phyloP scores from a whole-genome alignment of 345 rosid genomes.

The Eucalyptus leucophloia region DNA sequence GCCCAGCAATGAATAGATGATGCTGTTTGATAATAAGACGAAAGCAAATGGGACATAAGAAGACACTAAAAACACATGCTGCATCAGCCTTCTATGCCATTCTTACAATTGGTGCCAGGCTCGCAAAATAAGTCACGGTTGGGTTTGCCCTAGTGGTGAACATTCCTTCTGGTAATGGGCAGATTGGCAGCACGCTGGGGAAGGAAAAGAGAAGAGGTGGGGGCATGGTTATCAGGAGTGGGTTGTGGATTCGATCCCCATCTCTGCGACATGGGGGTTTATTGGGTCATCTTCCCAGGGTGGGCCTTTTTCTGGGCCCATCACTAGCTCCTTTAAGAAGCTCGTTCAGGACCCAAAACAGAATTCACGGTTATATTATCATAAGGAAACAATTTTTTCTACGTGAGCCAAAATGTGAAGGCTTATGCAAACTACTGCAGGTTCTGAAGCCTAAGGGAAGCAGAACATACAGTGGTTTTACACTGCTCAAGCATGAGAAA shows the following conservation, averaged over 20 bases:
- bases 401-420: not conserved
- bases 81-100: not conserved
- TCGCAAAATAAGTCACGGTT: not conserved
- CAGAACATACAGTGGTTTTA: not conserved
- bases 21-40: not conserved
- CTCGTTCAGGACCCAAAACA: not conserved
- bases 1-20: not conserved
- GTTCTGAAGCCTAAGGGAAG: not conserved
- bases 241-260: not conserved
- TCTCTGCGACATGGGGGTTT: not conserved
- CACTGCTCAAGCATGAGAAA: not conserved
- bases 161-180: not conserved
- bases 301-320: not conserved
- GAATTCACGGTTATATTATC: not conserved
- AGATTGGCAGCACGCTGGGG: not conserved
- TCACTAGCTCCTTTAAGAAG: not conserved
- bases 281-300: not conserved
- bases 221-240: too few species aligned
- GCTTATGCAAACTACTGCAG: not conserved
- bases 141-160: not conserved
- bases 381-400: not conserved
- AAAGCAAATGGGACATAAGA: not conserved
- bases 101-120: not conserved
- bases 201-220: too few species aligned
- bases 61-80: not conserved